Percentiles rank a stretch among this genome's conserved stretches.
Conservation (phyloP, 2,329 filamentous ascomycete species). For the Trichoderma sp. region DNA sequence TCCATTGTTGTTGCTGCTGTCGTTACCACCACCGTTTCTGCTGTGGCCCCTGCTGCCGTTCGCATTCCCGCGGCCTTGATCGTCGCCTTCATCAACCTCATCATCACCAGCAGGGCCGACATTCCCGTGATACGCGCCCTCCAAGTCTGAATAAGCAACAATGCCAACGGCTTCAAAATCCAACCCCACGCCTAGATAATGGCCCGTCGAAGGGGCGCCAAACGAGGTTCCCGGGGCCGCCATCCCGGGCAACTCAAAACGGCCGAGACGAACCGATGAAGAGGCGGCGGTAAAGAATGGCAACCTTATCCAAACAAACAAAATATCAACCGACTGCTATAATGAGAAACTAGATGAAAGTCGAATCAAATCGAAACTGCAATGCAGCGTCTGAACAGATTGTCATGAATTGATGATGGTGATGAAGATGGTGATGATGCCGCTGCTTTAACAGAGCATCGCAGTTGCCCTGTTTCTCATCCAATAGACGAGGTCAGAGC, state of each 20-base stretch:
- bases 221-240: conserved; percentile 28
- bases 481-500: background rate
- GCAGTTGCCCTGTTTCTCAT: background rate
- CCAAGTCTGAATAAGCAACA: conserved; percentile 30
- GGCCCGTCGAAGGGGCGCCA: conserved; percentile 25
- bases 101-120: background rate
- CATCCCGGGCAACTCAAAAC: background rate
- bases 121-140: conserved; percentile 31
- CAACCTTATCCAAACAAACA: too few species aligned
- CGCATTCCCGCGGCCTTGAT: background rate
- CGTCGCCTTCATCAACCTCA: background rate
- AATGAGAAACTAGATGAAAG: too few species aligned
- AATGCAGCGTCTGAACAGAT: too few species aligned
- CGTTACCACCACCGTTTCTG: background rate
- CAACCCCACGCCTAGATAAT: conserved; percentile 19
- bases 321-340: too few species aligned
- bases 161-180: conserved; percentile 8
- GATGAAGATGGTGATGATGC: too few species aligned
- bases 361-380: too few species aligned
- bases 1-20: background rate
- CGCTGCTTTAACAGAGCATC: conserved; percentile 11
- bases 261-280: background rate
- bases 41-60: background rate
- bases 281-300: background rate
- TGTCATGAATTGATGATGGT: too few species aligned